A percentile compares a stretch with the other conserved stretches of the same genome.
phyloP scores from a whole-genome alignment of 2,329 filamentous ascomycete species.

The Claviceps sp. region DNA sequence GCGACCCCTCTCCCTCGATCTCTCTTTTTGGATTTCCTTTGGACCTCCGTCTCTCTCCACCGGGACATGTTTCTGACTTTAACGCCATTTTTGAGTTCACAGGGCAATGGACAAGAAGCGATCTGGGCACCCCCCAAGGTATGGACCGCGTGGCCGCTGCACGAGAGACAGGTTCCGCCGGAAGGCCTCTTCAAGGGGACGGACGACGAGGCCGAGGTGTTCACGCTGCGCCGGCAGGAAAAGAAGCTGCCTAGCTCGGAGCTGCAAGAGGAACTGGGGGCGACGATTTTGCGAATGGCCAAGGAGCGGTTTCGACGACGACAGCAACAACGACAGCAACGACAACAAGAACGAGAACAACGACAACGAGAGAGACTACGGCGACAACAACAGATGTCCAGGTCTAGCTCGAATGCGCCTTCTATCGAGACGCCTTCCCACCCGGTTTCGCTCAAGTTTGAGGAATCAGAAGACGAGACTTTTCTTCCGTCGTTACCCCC shows the following conservation, averaged over 20 bases:
- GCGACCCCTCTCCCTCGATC: neutral
- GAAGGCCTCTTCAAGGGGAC: conserved; percentile 34
- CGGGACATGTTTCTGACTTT: neutral
- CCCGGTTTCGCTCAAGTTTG: neutral
- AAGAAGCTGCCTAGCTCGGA: conserved; percentile 39
- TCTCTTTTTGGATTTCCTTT: neutral
- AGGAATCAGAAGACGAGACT: neutral
- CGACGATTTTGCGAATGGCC: conserved; percentile 50
- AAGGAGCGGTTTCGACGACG: conserved; percentile 45
- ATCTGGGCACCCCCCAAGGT: conserved; percentile 39
- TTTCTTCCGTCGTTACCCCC: conserved; percentile 6
- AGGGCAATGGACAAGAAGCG: conserved; percentile 17
- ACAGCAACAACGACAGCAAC: conserved; percentile 8
- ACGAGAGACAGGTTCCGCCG: conserved; percentile 45
- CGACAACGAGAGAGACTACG: neutral
- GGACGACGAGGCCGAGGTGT: conserved; percentile 34
- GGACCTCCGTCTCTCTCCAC: too few species aligned
- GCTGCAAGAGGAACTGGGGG: conserved; percentile 58
- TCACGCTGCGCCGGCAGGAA: conserved; percentile 34
- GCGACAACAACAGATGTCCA: neutral
- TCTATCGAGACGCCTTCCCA: conserved; percentile 7
- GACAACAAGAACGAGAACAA: too few species aligned
- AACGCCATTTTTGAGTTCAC: neutral
- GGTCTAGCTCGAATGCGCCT: neutral
- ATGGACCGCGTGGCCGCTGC: conserved; percentile 84